Evolutionary conservation across 352 stramenopile species (phyloP), one percentile per base, ranked within the genome.

Genomic region (Globisporangium carolinianum): DNA sequence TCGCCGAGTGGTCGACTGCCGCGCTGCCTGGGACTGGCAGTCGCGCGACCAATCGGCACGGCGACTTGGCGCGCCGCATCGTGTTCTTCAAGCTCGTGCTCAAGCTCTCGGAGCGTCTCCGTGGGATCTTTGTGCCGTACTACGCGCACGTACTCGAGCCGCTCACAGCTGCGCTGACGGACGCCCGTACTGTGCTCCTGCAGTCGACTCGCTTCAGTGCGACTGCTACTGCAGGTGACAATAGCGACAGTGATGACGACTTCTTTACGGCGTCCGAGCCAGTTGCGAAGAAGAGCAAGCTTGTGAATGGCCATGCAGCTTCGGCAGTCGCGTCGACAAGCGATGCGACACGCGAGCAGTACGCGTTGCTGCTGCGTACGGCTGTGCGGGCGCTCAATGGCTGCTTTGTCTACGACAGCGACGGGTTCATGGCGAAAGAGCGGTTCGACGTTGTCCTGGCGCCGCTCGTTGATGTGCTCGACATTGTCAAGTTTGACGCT

Each of bases 121-220:
- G 83, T 58, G 84, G 84, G 53, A 96, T 96, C 55, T 94, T 96
- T 47, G 85, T 96, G 53, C 86, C 85, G 49, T 96, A 94, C 71
- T 96, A 83, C 58, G 80, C 76, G 1, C 83, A 94, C 61, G 66
- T 91, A 45, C 51, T 93, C 45, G 75, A 89, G 42, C 69, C 84
- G 38, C 60, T 91, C 42, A 79, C 75, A 35, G 61, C 62, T 0
- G 66, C 68, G 1, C 63, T 93, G 36, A 58, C 62, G 12, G 76
- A 87, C 17, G 87, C 75, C 45, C 75, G 70, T 10, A 69, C 72
- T 9, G 68, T 74, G 41, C 42, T 92, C 36, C 61, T 69, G 57
- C 72, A 74, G 24, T 32, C 24, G 47, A 86, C 85, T 60, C 42
- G 11, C 11, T 58, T 58, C 32, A 66, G 65, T 32, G 58, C 42